phyloP scores from a whole-genome alignment of 768 basidiomycete genomes.

The Amyloporia xantha region DNA sequence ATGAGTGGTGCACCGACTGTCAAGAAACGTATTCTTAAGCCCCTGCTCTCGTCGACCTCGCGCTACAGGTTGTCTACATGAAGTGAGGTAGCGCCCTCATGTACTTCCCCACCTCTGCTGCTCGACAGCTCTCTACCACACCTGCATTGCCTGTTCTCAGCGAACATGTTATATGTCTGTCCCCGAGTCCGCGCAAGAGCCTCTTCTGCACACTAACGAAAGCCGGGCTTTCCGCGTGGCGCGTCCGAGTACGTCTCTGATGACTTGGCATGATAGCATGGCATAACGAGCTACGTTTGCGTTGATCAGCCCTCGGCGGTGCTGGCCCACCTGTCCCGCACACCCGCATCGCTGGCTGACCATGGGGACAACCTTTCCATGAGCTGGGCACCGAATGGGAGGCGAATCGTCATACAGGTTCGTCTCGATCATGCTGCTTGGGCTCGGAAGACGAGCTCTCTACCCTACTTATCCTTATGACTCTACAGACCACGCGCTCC shows the following conservation, averaged over 20 bases:
- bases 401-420: constrained; percentile 75
- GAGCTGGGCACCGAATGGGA: constrained; percentile 81
- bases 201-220: constrained; percentile 73
- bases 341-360: constrained; percentile 66
- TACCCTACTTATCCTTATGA: neutral
- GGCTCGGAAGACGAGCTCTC: neutral
- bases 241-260: constrained; percentile 60
- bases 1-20: no score
- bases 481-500: constrained; percentile 65
- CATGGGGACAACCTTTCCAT: constrained; percentile 77
- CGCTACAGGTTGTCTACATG: no score
- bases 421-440: constrained; percentile 17
- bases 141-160: constrained; percentile 70
- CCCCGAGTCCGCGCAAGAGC: constrained; percentile 66
- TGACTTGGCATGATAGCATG: neutral
- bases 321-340: constrained; percentile 68
- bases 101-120: constrained; percentile 84
- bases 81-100: constrained; percentile 41
- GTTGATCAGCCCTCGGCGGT: constrained; percentile 59
- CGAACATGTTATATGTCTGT: constrained; percentile 52
- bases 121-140: constrained; percentile 61
- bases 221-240: constrained; percentile 71
- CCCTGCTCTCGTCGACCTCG: no score
- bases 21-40: no score
- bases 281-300: neutral